These are phyloP conservation scores for Ogataea wickerhamii DNA, from an alignment of 805 yeast genomes.

Conservation along the genomic window DNA sequence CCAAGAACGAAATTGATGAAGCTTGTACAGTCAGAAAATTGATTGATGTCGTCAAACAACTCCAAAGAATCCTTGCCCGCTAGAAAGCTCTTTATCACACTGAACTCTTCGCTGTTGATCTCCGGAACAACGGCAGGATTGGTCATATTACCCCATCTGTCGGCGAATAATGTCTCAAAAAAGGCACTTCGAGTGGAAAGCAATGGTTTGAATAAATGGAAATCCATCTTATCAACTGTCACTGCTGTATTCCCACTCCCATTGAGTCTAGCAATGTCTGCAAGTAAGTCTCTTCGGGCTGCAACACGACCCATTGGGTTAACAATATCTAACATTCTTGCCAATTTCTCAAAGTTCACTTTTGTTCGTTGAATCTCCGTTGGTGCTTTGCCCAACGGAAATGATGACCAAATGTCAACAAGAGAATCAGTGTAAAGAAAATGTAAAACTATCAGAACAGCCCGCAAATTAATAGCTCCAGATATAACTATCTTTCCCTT, in stretches of 20 bases:
- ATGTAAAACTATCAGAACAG: conserved; percentile 42
- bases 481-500: conserved; percentile 8
- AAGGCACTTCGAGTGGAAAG: conserved; percentile 56
- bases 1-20: conserved; percentile 56
- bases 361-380: conserved; percentile 29
- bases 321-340: conserved; percentile 24
- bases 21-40: conserved; percentile 27
- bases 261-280: conserved; percentile 17
- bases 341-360: conserved; percentile 27
- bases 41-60: conserved; percentile 35
- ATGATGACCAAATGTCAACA: conserved; percentile 45
- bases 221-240: conserved; percentile 43
- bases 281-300: conserved; percentile 19
- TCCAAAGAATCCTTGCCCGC: conserved; percentile 49
- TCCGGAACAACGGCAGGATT: conserved; percentile 34
- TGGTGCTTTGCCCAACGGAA: conserved; percentile 29
- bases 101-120: conserved; percentile 41
- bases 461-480: conserved; percentile 25
- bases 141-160: conserved; percentile 44
- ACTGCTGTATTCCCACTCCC: conserved; percentile 33
- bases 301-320: conserved; percentile 28
- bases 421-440: conserved; percentile 47
- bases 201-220: conserved; percentile 47
- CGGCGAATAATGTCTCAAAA: conserved; percentile 56
- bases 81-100: conserved; percentile 48